phyloP scores from a whole-genome alignment of 129 eudicot genomes.

The Silybum marianum region DNA sequence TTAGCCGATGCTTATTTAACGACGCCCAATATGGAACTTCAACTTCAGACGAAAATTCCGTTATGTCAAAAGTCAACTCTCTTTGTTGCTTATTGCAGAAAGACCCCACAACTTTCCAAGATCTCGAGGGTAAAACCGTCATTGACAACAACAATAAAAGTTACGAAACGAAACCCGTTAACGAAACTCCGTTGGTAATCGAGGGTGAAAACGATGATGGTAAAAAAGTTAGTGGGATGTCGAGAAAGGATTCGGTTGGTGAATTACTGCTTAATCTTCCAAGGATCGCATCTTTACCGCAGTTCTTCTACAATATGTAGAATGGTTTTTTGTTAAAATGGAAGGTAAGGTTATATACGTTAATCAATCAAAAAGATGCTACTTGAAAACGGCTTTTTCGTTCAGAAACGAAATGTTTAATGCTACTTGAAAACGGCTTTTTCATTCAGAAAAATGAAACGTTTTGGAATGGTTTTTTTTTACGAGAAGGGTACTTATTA shows the following conservation, averaged over 20 bases:
- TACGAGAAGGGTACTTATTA: background rate
- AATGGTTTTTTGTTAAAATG: constrained; percentile 14
- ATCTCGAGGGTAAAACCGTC: constrained; percentile 16
- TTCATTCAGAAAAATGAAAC: background rate
- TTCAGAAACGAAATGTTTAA: background rate
- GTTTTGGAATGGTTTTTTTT: background rate
- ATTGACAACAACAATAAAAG: constrained; percentile 16
- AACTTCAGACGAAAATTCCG: constrained; percentile 62
- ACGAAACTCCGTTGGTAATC: constrained; percentile 8
- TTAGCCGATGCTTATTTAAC: constrained; percentile 49
- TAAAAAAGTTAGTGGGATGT: constrained; percentile 48
- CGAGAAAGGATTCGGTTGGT: constrained; percentile 85
- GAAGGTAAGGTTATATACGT: background rate
- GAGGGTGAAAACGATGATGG: constrained; percentile 21
- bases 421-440: background rate
- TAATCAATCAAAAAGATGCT: background rate
- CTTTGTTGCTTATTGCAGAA: constrained; percentile 81
- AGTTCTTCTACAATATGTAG: constrained; percentile 60
- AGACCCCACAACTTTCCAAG: constrained; percentile 48
- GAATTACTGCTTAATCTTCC: constrained; percentile 86
- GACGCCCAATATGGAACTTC: constrained; percentile 40
- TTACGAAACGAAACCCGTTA: constrained; percentile 11
- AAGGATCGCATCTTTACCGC: constrained; percentile 84
- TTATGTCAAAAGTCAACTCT: constrained; percentile 82
- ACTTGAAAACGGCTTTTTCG: background rate